Percentiles rank a stretch among this genome's conserved stretches.
These are phyloP conservation scores for Drosera spatulata DNA, from an alignment of 179 eudicot species.

Conservation along the genomic window DNA sequence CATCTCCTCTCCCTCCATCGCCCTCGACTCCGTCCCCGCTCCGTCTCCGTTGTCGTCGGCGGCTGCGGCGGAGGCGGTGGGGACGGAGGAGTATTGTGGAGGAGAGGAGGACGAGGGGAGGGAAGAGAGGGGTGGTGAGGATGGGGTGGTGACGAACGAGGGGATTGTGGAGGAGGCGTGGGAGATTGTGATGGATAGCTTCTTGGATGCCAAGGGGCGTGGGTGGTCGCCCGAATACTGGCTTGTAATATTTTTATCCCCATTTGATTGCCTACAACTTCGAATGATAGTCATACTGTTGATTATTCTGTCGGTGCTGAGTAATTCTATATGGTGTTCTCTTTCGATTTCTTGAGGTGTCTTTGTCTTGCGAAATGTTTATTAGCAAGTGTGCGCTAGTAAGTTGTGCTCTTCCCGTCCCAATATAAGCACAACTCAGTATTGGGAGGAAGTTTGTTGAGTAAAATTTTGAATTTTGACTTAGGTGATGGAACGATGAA, in stretches of 20 bases:
- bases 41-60: constrained; percentile 4
- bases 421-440: too few relatives aligned
- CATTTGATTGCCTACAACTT: neutral
- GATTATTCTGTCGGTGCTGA: too few relatives aligned
- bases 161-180: constrained; percentile 88
- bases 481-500: too few relatives aligned
- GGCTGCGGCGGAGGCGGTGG: too few relatives aligned
- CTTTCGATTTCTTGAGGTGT: too few relatives aligned
- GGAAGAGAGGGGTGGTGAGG: constrained; percentile 9
- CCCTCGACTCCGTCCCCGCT: constrained; percentile 15
- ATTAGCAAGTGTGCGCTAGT: too few relatives aligned
- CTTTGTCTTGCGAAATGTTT: too few relatives aligned
- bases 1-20: constrained; percentile 33
- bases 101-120: constrained; percentile 23
- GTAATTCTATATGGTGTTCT: too few relatives aligned
- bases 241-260: constrained; percentile 39
- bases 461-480: too few relatives aligned
- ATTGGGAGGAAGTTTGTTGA: too few relatives aligned
- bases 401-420: too few relatives aligned
- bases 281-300: neutral
- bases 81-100: constrained; percentile 17
- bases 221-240: constrained; percentile 78
- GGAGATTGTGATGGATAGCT: constrained; percentile 77
- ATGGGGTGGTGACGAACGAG: constrained; percentile 31
- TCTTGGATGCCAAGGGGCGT: constrained; percentile 32